phyloP scores from a whole-genome alignment of 2,329 filamentous ascomycete species.

The Colletotrichum lupini region DNA sequence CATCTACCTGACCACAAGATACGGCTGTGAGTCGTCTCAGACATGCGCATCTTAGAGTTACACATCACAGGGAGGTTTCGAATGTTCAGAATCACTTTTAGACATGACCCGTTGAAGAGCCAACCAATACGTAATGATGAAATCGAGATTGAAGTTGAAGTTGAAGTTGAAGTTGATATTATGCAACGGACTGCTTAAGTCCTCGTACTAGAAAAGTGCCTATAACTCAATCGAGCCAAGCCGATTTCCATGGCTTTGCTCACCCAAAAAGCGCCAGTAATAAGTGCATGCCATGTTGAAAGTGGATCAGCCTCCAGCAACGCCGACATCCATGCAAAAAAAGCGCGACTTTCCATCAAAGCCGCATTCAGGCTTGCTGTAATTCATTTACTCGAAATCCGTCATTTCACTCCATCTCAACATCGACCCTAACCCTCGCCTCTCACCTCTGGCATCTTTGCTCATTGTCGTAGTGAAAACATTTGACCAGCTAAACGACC shows the following conservation, averaged over 20 bases:
- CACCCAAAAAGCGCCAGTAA: conserved; percentile 22
- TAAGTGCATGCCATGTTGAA: conserved; percentile 35
- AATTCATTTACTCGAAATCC: background rate
- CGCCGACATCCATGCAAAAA: conserved; percentile 35
- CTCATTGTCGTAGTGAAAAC: background rate
- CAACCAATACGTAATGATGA: background rate
- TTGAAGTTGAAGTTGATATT: background rate
- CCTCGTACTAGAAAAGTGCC: conserved; percentile 13
- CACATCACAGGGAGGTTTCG: background rate
- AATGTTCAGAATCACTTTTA: background rate
- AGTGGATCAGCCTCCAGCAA: conserved; percentile 35
- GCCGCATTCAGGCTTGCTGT: conserved; percentile 3
- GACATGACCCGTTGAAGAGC: background rate
- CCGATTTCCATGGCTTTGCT: conserved; percentile 18
- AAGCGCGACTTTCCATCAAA: conserved; percentile 11
- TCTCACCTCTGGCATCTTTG: background rate
- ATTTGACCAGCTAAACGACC: background rate
- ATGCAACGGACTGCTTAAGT: conserved; percentile 14
- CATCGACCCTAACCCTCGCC: background rate
- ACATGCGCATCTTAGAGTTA: no score
- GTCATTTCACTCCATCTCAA: background rate
- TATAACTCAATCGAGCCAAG: conserved; percentile 16
- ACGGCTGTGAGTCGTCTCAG: no score
- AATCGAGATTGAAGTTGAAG: background rate
- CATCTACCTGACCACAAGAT: no score